phyloP scores from a whole-genome alignment of 345 rosid genomes.

The Eucalyptus sp. region DNA sequence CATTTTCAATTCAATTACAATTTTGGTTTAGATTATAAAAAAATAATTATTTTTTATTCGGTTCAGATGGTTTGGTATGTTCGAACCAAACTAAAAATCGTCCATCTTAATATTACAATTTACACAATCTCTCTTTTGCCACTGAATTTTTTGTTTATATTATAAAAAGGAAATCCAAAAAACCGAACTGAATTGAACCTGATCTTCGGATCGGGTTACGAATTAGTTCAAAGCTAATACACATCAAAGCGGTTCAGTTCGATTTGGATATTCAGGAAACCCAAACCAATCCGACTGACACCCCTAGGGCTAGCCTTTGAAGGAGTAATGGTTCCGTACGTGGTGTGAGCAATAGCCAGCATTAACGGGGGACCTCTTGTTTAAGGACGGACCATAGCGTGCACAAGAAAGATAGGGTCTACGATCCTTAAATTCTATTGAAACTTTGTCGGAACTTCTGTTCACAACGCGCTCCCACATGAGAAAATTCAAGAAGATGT shows the following conservation, averaged over 20 bases:
- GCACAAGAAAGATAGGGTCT: background rate
- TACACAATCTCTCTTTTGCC: too few species aligned
- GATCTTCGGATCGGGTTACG: rapidly evolving
- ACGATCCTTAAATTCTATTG: background rate
- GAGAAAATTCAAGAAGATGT: background rate
- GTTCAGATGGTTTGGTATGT: too few species aligned
- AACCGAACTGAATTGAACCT: rapidly evolving
- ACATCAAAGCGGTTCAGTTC: background rate
- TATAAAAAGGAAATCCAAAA: too few species aligned
- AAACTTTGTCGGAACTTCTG: background rate
- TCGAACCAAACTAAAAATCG: background rate
- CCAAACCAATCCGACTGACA: rapidly evolving
- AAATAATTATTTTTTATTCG: too few species aligned
- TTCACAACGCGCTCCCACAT: background rate
- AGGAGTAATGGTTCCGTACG: background rate
- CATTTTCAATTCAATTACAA: too few species aligned
- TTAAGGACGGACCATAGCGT: background rate
- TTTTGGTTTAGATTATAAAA: too few species aligned
- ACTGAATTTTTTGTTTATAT: too few species aligned
- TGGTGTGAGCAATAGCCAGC: background rate
- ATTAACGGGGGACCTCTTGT: background rate
- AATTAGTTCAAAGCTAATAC: rapidly evolving
- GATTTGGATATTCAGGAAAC: background rate
- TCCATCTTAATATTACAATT: too few species aligned
- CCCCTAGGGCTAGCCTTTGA: background rate